Evolutionary conservation across 1,284 basidiomycete species (phyloP), one percentile per base, ranked within the genome.

Genomic region (Naganishia sp.): DNA sequence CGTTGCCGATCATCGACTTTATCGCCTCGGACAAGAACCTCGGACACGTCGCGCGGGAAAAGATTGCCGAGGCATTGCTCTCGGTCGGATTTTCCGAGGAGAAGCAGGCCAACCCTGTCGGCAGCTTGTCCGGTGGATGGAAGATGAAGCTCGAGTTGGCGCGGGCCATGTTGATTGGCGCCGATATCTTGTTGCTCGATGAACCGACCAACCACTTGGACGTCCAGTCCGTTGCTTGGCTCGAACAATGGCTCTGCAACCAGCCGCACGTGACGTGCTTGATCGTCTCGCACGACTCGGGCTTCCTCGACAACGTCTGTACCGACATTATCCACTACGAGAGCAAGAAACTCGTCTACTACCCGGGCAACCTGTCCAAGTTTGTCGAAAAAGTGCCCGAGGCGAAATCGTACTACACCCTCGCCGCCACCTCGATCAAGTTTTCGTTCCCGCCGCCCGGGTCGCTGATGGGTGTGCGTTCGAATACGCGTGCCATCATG

Each of bases 281-380:
- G 72, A 94, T 97, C 74, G 85, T 99, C 79, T 96, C 93, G 82
- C 95, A 99, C 84, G 95, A 99, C 83, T 96, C 94, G 72, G 89
- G 92, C 55, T 99, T 99, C 84, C 83, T 99, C 72, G 95, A 99
- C 83, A 90, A 92, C 79, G 87, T 98, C 68, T 97, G 94, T 71
- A 94, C 95, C 71, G 95, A 99, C 81, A 94, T 99, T 75, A 75
- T 98, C 72, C 95, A 98, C 83, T 99, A 98, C 82, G 94, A 98
- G 82, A 82, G 83, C 72, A 98, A 98, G 84, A 96, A 95, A 88
- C 87, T 99, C 71, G 92, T 88, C 61, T 97, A 95, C 83, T 98
- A 98, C 81, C 88, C 87, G 63, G 95, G 95, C 68, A 97, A 97
- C 81, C 85, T 99, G 45, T 92, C 92, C 64, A 84, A 86, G 63